These are phyloP conservation scores for Helicocarpus griseus DNA, from an alignment of 2,329 filamentous ascomycete species.

Conservation along the genomic window DNA sequence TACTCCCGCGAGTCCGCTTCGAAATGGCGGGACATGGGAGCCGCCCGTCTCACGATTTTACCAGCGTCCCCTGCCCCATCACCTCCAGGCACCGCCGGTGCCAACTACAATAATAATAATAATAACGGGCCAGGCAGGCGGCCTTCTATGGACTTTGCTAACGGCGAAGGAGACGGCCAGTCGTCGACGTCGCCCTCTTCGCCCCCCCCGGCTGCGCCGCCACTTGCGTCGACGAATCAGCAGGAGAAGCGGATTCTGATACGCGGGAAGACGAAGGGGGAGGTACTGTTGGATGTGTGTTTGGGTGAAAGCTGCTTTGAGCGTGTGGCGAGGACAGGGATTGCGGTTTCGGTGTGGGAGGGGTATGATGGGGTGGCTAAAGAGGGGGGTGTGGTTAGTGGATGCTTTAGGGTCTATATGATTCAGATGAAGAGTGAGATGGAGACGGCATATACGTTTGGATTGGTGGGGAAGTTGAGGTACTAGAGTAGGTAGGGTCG, in stretches of 20 bases:
- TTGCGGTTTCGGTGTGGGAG: constrained; percentile 83
- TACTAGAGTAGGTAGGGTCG: constrained; percentile 27
- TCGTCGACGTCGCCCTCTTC: neutral
- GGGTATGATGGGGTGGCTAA: constrained; percentile 53
- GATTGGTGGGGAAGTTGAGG: constrained; percentile 42
- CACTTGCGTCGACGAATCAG: constrained; percentile 40
- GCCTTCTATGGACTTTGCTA: neutral
- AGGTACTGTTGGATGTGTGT: constrained; percentile 70
- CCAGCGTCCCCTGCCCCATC: constrained; percentile 34
- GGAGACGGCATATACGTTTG: constrained; percentile 46
- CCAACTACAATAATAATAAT: neutral
- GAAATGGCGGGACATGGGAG: constrained; percentile 88
- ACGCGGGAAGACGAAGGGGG: constrained; percentile 55
- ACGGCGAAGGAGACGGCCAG: neutral
- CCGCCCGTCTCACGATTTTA: constrained; percentile 73
- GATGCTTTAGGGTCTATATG: constrained; percentile 54
- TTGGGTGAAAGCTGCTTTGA: constrained; percentile 78
- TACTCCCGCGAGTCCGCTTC: constrained; percentile 65
- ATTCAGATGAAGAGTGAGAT: constrained; percentile 49
- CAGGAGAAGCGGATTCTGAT: constrained; percentile 81
- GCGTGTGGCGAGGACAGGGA: constrained; percentile 70
- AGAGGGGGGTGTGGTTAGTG: constrained; percentile 49
- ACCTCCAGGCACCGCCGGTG: constrained; percentile 30
- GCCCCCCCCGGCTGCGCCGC: constrained; percentile 12
- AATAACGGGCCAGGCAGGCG: too few species aligned